Evolutionary conservation across 177 flowering plant genomes (phyloP).

Genomic region (Tripterygium wilfordii): DNA sequence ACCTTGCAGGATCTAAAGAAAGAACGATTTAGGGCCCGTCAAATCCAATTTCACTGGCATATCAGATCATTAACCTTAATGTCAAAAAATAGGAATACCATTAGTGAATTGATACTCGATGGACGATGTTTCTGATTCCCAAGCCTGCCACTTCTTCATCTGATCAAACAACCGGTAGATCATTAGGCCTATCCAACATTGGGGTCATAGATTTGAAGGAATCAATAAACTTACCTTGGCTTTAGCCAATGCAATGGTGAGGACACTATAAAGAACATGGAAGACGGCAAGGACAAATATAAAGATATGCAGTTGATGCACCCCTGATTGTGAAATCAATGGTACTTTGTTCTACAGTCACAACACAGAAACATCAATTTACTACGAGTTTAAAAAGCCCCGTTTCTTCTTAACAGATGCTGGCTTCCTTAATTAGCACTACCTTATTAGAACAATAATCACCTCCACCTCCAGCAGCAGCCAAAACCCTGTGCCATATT

Average conservation of each 20-base stretch:
- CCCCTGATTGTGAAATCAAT: constrained; percentile 39
- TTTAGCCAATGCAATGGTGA: constrained; percentile 44
- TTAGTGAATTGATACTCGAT: constrained; percentile 54
- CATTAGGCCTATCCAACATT: too few relatives aligned
- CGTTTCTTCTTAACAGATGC: too few relatives aligned
- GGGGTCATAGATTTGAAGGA: not conserved
- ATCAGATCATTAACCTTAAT: too few relatives aligned
- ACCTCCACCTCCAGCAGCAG: constrained; percentile 21
- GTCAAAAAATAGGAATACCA: constrained; percentile 25
- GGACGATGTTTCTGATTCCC: constrained; percentile 59
- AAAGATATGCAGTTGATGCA: constrained; percentile 65
- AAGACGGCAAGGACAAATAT: constrained; percentile 59
- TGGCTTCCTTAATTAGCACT: too few relatives aligned
- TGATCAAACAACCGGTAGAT: too few relatives aligned
- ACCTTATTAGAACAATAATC: constrained; percentile 28
- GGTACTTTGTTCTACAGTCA: constrained; percentile 32
- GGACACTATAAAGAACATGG: constrained; percentile 55
- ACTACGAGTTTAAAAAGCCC: too few relatives aligned
- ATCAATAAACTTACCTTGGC: constrained; percentile 42
- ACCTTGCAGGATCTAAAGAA: constrained; percentile 57
- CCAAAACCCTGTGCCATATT: constrained; percentile 40
- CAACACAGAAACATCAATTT: too few relatives aligned
- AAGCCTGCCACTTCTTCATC: constrained; percentile 68
- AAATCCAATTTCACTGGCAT: too few relatives aligned
- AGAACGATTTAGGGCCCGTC: not conserved